These are phyloP conservation scores for Arthrobotrys iridis DNA, from an alignment of 2,329 filamentous ascomycete species.

Conservation along the genomic window DNA sequence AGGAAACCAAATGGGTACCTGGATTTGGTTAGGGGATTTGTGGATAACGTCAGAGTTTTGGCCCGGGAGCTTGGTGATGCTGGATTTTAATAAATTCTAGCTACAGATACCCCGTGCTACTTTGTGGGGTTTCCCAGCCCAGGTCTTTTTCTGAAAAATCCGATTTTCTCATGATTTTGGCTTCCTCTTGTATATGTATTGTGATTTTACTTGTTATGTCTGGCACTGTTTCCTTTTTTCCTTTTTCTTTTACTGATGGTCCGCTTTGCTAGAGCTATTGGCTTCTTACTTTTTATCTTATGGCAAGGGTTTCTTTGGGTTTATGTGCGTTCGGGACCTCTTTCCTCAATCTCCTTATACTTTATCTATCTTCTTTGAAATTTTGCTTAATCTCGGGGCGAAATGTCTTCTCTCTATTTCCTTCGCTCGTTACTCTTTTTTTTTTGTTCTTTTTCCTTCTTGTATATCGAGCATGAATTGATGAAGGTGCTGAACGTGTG, in stretches of 20 bases:
- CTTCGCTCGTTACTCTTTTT: background rate
- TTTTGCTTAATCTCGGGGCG: constrained; percentile 10
- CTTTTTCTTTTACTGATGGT: background rate
- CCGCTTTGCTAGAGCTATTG: background rate
- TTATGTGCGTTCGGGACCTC: constrained; percentile 23
- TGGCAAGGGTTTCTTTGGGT: background rate
- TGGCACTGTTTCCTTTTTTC: background rate
- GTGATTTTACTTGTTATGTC: background rate
- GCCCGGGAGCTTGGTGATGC: constrained; percentile 60
- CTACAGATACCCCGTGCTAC: background rate
- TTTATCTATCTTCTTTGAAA: background rate
- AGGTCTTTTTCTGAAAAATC: background rate
- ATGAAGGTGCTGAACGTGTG: background rate
- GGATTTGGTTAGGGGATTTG: constrained; percentile 75
- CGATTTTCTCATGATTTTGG: background rate
- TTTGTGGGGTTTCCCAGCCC: background rate
- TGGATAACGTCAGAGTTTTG: constrained; percentile 76
- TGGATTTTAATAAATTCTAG: background rate
- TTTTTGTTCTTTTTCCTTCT: background rate
- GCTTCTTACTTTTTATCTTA: background rate
- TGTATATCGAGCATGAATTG: constrained; percentile 18
- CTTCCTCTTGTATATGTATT: constrained; percentile 33
- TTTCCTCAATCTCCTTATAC: background rate
- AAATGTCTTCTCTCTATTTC: background rate
- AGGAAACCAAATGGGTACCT: constrained; percentile 71